Conservation (phyloP, 257 asterid species). For the Jaltomata sinuosa region DNA sequence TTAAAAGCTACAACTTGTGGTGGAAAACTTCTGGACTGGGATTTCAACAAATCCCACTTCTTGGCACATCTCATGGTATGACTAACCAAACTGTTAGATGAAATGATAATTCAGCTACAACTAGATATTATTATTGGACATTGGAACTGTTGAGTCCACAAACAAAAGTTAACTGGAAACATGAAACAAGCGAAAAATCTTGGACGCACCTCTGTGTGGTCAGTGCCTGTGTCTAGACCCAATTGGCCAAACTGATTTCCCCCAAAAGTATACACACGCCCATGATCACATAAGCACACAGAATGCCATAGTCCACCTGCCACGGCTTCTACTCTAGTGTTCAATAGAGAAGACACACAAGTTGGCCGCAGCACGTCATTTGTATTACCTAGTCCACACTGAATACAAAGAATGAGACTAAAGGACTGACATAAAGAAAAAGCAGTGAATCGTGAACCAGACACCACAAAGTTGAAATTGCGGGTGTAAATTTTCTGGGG, state of each 20-base stretch:
- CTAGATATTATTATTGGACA: neutral
- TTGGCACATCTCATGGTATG: neutral
- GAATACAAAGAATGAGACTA: constrained; percentile 13
- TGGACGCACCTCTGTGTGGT: constrained; percentile 49
- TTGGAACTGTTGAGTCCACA: neutral
- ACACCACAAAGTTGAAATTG: neutral
- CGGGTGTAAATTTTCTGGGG: neutral
- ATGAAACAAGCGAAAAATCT: neutral
- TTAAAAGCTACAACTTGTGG: neutral
- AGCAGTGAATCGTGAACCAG: neutral
- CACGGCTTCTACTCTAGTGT: constrained; percentile 34
- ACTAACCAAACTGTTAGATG: neutral
- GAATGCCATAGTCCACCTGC: constrained; percentile 87
- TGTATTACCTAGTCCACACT: constrained; percentile 74
- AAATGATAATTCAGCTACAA: neutral
- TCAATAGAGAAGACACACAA: constrained; percentile 43
- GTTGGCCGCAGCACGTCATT: constrained; percentile 55
- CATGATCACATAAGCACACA: constrained; percentile 39
- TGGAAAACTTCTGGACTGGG: neutral
- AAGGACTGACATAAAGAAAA: neutral
- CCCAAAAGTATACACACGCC: constrained; percentile 55
- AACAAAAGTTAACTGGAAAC: neutral
- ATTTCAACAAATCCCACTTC: neutral
- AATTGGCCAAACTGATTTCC: constrained; percentile 82
- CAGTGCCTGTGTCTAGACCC: constrained; percentile 56